Percentiles rank a stretch among this genome's conserved stretches.
phyloP scores from a whole-genome alignment of 1,284 basidiomycete species.

The Sporisorium sorghi region DNA sequence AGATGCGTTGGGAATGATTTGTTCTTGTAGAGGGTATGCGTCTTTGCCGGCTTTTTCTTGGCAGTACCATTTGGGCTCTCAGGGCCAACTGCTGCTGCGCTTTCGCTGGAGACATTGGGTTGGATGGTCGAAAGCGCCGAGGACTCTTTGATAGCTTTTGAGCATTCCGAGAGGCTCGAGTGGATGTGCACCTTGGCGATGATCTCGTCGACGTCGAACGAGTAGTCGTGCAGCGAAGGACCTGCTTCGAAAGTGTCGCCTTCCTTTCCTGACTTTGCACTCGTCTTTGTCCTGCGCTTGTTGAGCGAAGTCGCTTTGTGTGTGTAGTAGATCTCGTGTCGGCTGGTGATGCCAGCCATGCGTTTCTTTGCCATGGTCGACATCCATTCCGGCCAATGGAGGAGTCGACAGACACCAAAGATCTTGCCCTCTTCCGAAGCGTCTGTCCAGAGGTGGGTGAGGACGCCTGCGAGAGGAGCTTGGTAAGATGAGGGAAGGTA shows the following conservation, averaged over 20 bases:
- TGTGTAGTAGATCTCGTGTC: slow-evolving; percentile 59
- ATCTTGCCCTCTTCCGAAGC: slow-evolving; percentile 42
- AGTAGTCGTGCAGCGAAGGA: slow-evolving; percentile 46
- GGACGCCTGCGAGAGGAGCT: slow-evolving; percentile 44
- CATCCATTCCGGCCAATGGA: slow-evolving; percentile 57
- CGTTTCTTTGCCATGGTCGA: slow-evolving; percentile 53
- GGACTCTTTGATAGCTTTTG: slow-evolving; percentile 37
- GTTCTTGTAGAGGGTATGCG: slow-evolving; percentile 37
- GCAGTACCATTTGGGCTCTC: background rate
- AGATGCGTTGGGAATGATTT: slow-evolving; percentile 50
- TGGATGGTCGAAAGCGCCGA: slow-evolving; percentile 21
- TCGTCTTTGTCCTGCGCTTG: slow-evolving; percentile 45
- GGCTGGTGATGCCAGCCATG: slow-evolving; percentile 44
- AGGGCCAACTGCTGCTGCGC: background rate
- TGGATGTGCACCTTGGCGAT: slow-evolving; percentile 43
- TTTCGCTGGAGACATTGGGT: slow-evolving; percentile 6
- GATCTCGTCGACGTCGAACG: slow-evolving; percentile 52
- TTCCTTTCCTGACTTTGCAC: slow-evolving; percentile 32
- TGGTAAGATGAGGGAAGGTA: slow-evolving; percentile 54
- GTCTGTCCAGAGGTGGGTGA: slow-evolving; percentile 52
- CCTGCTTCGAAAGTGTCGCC: slow-evolving; percentile 49
- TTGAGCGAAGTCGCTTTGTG: slow-evolving; percentile 46
- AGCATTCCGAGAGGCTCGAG: slow-evolving; percentile 23
- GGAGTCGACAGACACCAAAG: slow-evolving; percentile 51
- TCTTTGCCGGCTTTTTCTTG: slow-evolving; percentile 20